phyloP scores from a whole-genome alignment of 768 basidiomycete species.

The Mycena leptocephala region DNA sequence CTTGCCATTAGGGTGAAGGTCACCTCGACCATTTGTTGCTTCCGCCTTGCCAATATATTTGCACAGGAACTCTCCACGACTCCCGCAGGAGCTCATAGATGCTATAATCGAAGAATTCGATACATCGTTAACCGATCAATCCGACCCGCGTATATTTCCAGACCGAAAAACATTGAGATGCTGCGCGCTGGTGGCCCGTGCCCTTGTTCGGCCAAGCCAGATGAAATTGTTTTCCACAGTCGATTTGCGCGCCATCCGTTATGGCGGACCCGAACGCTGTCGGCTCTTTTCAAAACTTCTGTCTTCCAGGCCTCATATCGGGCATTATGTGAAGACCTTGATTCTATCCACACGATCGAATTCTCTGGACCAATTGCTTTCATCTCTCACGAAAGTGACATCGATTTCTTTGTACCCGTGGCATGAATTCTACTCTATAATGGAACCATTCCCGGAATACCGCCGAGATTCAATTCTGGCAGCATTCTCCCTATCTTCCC shows the following conservation, averaged over 20 bases:
- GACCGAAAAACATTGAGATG: neutral
- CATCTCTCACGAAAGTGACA: neutral
- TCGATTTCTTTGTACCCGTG: neutral
- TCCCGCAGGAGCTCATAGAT: neutral
- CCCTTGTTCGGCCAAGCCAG: constrained; percentile 9
- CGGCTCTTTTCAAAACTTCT: neutral
- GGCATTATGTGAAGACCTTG: neutral
- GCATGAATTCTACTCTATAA: neutral
- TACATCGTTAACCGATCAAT: neutral
- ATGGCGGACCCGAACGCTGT: neutral
- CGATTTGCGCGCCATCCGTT: neutral
- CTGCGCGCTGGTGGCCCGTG: neutral
- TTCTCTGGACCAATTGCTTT: neutral
- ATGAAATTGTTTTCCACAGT: neutral
- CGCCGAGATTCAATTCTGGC: neutral
- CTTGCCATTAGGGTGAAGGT: too few species aligned
- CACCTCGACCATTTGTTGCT: too few species aligned
- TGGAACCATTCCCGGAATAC: neutral
- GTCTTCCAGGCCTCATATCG: neutral
- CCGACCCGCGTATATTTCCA: neutral
- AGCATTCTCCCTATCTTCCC: neutral
- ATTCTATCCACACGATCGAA: neutral
- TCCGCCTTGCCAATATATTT: too few species aligned
- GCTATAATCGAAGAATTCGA: neutral
- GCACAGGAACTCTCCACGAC: too few species aligned